Evolutionary conservation across 2,329 filamentous ascomycete genomes (phyloP), one percentile per base, ranked within the genome.

Genomic region (Xylaria arbuscula): DNA sequence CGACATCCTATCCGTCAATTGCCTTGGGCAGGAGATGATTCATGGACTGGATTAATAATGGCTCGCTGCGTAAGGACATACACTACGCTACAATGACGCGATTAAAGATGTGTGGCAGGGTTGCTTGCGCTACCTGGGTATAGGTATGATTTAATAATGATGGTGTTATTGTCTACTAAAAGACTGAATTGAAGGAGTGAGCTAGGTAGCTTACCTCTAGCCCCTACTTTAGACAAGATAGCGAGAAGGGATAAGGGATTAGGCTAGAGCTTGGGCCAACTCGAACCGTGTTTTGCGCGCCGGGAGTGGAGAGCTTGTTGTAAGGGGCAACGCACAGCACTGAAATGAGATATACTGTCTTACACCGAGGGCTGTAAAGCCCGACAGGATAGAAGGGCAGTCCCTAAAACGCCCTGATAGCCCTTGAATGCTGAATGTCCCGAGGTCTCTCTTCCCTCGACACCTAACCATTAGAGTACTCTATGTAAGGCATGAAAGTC

Each of bases 1-100:
- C 69, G 86, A 87, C 89, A 89, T 88, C 72, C 48, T 68, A 28
- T 53, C 61, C n/a, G 54, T 61, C 66, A 58, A 70, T 42, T 54
- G 56, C 38, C 47, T 9, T 9, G 63, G 34, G 10, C 19, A 47
- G 42, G 57, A 15, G 32, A 42, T 40, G 40, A 47, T 45, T 66
- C 57, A 61, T 57, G 2, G 34, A 62, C n/a, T 6, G n/a, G 22
- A 28, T 7, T 24, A 19, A 36, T 32, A 32, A 53, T 28, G 53
- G 19, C 38, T 62, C 40, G 54, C 19, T n/a, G 66, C 62, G 34
- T 45, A 47, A 38, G 48, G 6, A 6, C 9, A 68, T 57, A 42
- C 36, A 8, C 51, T 57, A 42, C 36, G 17, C 51, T 54, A 15
- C 40, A 59, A 45, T 62, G 48, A 61, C 50, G 45, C 66, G 66